Evolutionary conservation across 2,329 filamentous ascomycete genomes (phyloP), one percentile per base, ranked within the genome.

Genomic region (Penicillium fuscoglaucum): DNA sequence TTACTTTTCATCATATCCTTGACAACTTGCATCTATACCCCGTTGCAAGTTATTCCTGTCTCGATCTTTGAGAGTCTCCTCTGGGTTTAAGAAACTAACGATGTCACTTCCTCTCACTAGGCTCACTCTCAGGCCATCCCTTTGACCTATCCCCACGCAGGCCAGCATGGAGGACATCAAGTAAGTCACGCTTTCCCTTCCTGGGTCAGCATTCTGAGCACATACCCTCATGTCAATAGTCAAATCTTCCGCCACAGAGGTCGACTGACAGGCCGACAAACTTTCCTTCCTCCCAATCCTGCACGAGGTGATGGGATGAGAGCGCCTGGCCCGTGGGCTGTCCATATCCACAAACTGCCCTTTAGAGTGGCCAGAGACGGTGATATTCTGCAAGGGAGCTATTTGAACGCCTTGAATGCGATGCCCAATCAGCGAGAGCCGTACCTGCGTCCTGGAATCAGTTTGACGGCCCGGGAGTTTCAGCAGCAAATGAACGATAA

Each of bases 21-120:
- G 12, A 1, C 0, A 1, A 41, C 6, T 21, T 21, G 6, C 12
- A 15, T 0, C 6, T 15, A 3, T 41, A 8, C 6, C 19, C 19
- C 12, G 6, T 7, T 19, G 39, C 6, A 41, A 41, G 19, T 21
- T 7, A 12, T 21, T 21, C 10, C 2, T 4, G 19, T 13, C 19
- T 41, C 12, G 19, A 41, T 21, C 10, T 7, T 21, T 21, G 19
- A 6, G 19, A 19, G 9, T 19, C 37, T 12, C 37, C 37, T 12
- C 37, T 9, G 9, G 37, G 37, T 1, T 13, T 10, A 21, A 6
- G 13, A 21, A 6, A 13, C 19, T 41, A 3, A 41, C 19, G 5
- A 13, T 41, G 2, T 13, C 19, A 21, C 39, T 13, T 41, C 5
- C 19, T 41, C 39, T 41, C 39, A 21, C 10, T 41, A 41, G 19